phyloP scores from a whole-genome alignment of 371 early-diverging fungal species.

The Apophysomyces sp. region DNA sequence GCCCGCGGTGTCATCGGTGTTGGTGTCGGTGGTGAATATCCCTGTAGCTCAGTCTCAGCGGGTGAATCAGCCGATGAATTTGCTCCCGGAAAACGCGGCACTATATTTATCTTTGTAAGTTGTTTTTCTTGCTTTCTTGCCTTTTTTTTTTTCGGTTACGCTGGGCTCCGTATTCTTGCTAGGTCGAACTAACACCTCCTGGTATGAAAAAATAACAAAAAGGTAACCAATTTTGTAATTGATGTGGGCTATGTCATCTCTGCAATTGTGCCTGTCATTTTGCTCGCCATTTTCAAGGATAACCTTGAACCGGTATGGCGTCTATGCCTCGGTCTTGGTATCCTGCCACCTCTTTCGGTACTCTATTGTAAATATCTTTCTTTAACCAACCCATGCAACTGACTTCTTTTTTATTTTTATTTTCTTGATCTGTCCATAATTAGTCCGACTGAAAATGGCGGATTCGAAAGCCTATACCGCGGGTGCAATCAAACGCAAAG shows the following conservation, averaged over 20 bases:
- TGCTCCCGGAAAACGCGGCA: slow-evolving; percentile 43
- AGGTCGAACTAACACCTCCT: not conserved
- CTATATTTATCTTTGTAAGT: slow-evolving; percentile 46
- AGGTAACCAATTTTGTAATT: slow-evolving; percentile 47
- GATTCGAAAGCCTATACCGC: slow-evolving; percentile 45
- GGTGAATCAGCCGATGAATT: slow-evolving; percentile 59
- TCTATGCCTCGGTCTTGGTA: slow-evolving; percentile 47
- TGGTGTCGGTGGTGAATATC: slow-evolving; percentile 59
- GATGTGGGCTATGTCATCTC: slow-evolving; percentile 53
- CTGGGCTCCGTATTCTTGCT: not conserved
- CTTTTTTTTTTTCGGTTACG: not conserved
- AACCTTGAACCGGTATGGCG: slow-evolving; percentile 47
- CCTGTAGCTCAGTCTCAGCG: slow-evolving; percentile 53
- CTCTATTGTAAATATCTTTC: slow-evolving; percentile 36
- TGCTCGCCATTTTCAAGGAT: slow-evolving; percentile 41
- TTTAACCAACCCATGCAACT: not conserved
- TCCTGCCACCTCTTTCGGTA: slow-evolving; percentile 50
- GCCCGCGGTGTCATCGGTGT: slow-evolving; percentile 56
- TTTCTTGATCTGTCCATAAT: not conserved
- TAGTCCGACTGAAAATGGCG: slow-evolving; percentile 50
- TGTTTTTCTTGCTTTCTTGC: not conserved
- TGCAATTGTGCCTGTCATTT: slow-evolving; percentile 49
- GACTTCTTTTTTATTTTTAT: not conserved
- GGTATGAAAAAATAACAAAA: not conserved
- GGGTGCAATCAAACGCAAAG: slow-evolving; percentile 42